Percentiles rank a stretch among this genome's conserved stretches.
phyloP scores from a whole-genome alignment of 1,139 yeast species.

The Hansenula sp. region DNA sequence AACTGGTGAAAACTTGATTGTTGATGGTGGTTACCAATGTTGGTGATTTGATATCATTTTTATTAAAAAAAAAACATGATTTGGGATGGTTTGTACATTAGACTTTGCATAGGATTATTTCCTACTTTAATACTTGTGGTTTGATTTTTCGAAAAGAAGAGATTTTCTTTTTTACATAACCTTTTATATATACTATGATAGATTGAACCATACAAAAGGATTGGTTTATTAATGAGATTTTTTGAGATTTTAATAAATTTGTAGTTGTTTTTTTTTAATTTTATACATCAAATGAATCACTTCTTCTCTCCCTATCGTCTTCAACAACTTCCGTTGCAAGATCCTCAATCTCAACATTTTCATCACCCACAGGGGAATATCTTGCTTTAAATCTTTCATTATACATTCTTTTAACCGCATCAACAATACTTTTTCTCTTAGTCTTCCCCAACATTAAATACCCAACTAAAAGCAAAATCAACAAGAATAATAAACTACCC shows the following conservation, averaged over 20 bases:
- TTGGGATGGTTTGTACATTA: background rate
- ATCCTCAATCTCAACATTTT: constrained; percentile 4
- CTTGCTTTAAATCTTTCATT: constrained; percentile 5
- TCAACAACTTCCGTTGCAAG: background rate
- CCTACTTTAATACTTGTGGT: background rate
- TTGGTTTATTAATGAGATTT: background rate
- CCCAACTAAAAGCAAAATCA: constrained; percentile 37
- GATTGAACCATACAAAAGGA: background rate
- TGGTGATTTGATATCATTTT: constrained; percentile 31
- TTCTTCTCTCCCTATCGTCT: constrained; percentile 1
- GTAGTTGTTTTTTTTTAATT: background rate
- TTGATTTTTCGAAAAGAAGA: background rate
- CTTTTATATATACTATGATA: background rate
- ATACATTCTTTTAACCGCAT: constrained; percentile 14
- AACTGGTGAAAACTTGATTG: constrained; percentile 78
- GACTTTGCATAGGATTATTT: background rate
- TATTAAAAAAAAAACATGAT: too few species aligned
- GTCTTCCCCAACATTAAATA: constrained; percentile 47
- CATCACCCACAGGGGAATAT: constrained; percentile 5
- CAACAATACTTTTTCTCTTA: constrained; percentile 24
- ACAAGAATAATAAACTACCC: constrained; percentile 48
- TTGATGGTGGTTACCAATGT: constrained; percentile 81
- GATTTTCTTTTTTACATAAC: background rate
- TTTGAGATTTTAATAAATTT: background rate
- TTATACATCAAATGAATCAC: constrained; percentile 7